Evolutionary conservation across 495 filamentous ascomycete genomes (phyloP).

Genomic region (Tricharina praecox): DNA sequence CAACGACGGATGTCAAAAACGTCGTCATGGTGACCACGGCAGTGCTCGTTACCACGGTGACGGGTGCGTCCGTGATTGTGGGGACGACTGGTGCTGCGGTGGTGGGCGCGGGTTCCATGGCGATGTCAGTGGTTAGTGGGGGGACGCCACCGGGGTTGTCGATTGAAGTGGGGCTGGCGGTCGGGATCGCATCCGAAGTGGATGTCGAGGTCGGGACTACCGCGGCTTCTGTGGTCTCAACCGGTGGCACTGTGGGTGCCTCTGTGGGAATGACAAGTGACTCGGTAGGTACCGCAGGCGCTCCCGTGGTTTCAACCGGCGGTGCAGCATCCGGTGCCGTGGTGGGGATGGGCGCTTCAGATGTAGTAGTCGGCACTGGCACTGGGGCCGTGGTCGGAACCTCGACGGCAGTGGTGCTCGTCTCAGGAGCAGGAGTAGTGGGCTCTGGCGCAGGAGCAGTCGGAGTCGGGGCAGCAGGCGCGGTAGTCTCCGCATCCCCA

Average conservation of each 20-base stretch:
- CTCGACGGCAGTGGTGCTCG: background rate
- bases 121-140: background rate
- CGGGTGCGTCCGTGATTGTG: background rate
- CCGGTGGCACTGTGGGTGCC: too few relatives aligned
- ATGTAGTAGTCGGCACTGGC: background rate
- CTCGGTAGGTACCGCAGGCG: too few relatives aligned
- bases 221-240: too few relatives aligned
- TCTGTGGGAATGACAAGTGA: too few relatives aligned
- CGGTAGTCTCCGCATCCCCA: background rate
- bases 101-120: background rate
- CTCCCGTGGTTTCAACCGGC: too few relatives aligned
- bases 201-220: too few relatives aligned
- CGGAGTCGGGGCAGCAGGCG: background rate
- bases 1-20: background rate
- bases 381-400: background rate
- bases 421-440: background rate
- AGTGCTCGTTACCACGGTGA: background rate
- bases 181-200: background rate
- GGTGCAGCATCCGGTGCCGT: too few relatives aligned
- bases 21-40: background rate
- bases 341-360: too few relatives aligned
- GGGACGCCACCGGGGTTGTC: background rate
- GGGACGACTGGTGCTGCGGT: too few relatives aligned
- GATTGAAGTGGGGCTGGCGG: background rate
- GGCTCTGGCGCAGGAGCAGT: background rate